These are phyloP conservation scores for Closterium sp. DNA, from an alignment of 139 green algal species.

Conservation along the genomic window DNA sequence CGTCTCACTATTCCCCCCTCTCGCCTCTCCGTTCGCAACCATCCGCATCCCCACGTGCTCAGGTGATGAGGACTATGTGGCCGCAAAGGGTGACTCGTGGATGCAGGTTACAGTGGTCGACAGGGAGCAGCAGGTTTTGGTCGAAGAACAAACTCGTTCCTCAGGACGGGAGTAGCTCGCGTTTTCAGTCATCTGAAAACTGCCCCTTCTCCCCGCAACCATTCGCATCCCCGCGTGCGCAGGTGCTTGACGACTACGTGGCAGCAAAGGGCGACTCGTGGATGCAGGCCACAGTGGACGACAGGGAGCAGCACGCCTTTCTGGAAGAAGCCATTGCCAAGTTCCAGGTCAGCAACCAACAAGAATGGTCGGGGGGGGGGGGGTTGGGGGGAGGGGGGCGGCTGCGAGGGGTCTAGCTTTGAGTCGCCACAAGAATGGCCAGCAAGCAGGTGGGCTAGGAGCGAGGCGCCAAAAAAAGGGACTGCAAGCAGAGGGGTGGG, in stretches of 20 bases:
- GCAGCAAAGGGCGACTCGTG: conserved; percentile 62
- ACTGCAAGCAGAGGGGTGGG: too few species aligned
- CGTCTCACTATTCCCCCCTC: too few species aligned
- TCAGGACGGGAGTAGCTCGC: too few species aligned
- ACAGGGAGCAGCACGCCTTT: conserved; percentile 52
- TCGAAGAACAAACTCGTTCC: too few species aligned
- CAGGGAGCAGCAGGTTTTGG: conserved; percentile 52
- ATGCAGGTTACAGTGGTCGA: conserved; percentile 63
- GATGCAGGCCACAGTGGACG: conserved; percentile 66
- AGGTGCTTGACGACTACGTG: conserved; percentile 69
- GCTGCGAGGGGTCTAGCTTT: too few species aligned
- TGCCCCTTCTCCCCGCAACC: neutral
- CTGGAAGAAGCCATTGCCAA: conserved; percentile 77
- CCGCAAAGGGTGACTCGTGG: conserved; percentile 65
- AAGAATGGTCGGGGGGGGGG: neutral
- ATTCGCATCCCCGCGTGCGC: neutral
- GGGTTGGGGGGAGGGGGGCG: too few species aligned
- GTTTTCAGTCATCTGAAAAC: too few species aligned
- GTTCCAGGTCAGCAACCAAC: conserved; percentile 61
- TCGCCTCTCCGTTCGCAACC: too few species aligned
- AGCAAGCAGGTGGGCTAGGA: too few species aligned
- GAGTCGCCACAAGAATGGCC: too few species aligned
- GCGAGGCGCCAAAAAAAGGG: too few species aligned
- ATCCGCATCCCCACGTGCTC: neutral
- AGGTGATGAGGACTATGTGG: conserved; percentile 67